A percentile compares a stretch with the other conserved stretches of the same genome.
phyloP scores from a whole-genome alignment of 2,329 filamentous ascomycete genomes.

The Xylariaceae sp. region DNA sequence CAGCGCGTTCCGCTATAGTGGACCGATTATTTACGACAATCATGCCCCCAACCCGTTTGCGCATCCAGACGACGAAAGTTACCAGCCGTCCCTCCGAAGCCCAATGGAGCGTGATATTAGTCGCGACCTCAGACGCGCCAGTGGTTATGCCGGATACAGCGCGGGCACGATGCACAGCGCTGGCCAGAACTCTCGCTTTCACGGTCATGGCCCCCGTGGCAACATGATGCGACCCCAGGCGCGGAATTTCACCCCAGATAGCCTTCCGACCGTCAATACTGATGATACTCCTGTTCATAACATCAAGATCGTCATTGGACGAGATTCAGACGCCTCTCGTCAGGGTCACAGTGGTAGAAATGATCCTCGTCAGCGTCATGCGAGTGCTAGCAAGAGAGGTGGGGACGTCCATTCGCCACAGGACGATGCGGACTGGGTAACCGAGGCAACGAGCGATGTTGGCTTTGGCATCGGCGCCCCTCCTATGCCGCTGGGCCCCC shows the following conservation, averaged over 20 bases:
- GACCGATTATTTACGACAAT: neutral
- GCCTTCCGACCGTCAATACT: conserved; percentile 1
- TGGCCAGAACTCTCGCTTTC: neutral
- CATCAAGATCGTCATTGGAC: conserved; percentile 20
- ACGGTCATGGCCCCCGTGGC: neutral
- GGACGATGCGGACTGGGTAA: conserved; percentile 36
- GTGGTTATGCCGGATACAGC: conserved; percentile 24
- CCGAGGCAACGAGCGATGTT: conserved; percentile 31
- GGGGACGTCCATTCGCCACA: conserved; percentile 3
- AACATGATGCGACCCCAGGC: conserved; percentile 2
- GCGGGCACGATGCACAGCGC: conserved; percentile 21
- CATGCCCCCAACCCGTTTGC: neutral
- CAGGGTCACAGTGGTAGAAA: neutral
- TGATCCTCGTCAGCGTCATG: neutral
- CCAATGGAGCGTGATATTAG: conserved; percentile 40
- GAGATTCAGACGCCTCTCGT: conserved; percentile 1
- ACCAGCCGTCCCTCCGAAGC: conserved; percentile 2
- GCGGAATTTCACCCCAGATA: conserved; percentile 8
- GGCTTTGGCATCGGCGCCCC: conserved; percentile 15
- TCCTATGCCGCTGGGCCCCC: neutral
- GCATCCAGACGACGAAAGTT: conserved; percentile 7
- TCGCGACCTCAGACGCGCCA: conserved; percentile 32
- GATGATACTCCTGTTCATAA: conserved; percentile 7
- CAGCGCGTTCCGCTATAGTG: neutral
- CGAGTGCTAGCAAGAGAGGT: neutral